A percentile compares a stretch with the other conserved stretches of the same genome.
These are phyloP conservation scores for Picea abies DNA, from an alignment of 83 land plant species.

Conservation along the genomic window DNA sequence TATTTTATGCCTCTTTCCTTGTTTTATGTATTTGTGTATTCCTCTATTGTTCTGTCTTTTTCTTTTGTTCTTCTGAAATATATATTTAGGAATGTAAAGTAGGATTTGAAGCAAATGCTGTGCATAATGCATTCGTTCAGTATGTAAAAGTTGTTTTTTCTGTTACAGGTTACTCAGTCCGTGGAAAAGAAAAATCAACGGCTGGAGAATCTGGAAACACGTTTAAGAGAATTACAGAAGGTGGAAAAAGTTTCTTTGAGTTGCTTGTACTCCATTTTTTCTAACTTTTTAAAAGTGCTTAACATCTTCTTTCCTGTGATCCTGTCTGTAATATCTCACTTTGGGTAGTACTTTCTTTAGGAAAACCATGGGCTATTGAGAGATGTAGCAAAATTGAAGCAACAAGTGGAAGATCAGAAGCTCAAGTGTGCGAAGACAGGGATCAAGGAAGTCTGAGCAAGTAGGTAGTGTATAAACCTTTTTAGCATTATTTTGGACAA, in stretches of 20 bases:
- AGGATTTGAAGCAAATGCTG: background rate
- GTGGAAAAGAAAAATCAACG: background rate
- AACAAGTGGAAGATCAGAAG: conserved; percentile 1
- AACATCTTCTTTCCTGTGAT: background rate
- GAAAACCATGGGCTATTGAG: background rate
- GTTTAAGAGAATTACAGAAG: conserved; percentile 4
- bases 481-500: background rate
- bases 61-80: background rate
- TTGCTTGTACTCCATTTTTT: background rate
- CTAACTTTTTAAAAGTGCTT: background rate
- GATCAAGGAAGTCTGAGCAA: background rate
- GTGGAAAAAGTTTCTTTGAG: background rate
- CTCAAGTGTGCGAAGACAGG: background rate
- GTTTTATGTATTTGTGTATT: background rate
- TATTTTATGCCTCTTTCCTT: background rate
- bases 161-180: conserved; percentile 5
- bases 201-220: conserved; percentile 1
- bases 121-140: background rate
- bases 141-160: background rate
- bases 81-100: background rate
- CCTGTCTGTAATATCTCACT: background rate
- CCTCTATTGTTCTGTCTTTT: background rate
- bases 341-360: background rate
- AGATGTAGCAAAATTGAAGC: conserved; percentile 4
- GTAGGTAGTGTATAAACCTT: background rate